Conservation (phyloP, 331 rosid genomes). For the Prunus yedoensis region DNA sequence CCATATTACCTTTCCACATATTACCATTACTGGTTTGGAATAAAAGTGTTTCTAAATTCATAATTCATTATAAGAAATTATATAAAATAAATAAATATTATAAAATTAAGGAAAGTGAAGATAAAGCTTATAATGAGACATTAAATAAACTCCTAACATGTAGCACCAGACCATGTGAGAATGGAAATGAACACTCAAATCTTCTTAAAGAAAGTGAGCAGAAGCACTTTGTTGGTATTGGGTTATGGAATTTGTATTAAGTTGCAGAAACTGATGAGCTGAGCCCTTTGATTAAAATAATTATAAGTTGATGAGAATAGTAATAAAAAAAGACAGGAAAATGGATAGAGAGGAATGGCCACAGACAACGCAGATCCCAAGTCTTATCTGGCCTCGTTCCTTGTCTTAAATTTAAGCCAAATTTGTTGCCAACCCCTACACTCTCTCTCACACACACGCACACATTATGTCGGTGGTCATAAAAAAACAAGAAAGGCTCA, state of each 20-base stretch:
- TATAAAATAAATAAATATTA: too few relatives aligned
- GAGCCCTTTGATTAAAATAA: background rate
- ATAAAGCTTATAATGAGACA: background rate
- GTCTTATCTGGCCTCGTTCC: conserved; percentile 6
- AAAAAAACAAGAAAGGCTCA: background rate
- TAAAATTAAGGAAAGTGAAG: background rate
- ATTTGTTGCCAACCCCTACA: background rate
- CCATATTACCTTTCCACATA: conserved; percentile 7
- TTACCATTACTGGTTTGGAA: conserved; percentile 11
- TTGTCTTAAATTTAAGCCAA: background rate
- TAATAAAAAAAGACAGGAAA: background rate
- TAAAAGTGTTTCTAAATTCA: background rate
- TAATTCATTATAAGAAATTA: background rate
- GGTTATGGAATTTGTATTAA: conserved; percentile 7
- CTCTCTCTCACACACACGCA: background rate
- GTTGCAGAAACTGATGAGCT: conserved; percentile 6
- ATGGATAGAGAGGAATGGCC: background rate
- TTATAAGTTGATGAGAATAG: background rate
- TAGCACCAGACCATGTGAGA: background rate
- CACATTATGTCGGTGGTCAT: conserved; percentile 17
- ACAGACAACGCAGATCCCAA: conserved; percentile 20
- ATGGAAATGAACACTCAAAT: background rate
- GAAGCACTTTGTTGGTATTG: background rate
- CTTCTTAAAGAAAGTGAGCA: background rate
- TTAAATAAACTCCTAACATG: background rate